Conservation (phyloP, 176 grass and related monocot species). For the Aegilops tauschii region DNA sequence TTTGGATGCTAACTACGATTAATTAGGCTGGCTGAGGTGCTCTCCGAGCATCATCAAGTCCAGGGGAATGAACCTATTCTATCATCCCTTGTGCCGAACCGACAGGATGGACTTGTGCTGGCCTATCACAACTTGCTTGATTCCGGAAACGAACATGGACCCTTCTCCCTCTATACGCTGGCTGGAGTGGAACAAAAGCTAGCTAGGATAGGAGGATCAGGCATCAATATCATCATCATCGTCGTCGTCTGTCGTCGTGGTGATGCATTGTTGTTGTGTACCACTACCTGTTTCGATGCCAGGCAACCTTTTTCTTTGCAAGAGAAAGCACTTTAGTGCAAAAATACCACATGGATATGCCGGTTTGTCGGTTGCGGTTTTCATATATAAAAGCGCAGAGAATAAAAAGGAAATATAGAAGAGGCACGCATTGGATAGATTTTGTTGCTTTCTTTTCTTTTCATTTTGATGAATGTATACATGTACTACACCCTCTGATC, state of each 20-base stretch:
- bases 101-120: background rate
- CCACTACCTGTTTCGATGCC: background rate
- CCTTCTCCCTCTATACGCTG: background rate
- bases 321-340: too few species aligned
- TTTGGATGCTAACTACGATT: background rate
- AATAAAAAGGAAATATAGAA: too few species aligned
- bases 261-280: background rate
- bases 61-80: background rate
- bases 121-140: slow-evolving; percentile 1
- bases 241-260: background rate
- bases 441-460: too few species aligned
- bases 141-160: background rate
- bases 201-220: background rate
- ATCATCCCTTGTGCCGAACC: background rate
- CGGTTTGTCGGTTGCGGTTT: too few species aligned
- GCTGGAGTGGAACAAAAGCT: background rate
- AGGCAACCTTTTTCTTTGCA: background rate
- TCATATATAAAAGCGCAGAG: too few species aligned
- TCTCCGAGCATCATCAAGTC: too few species aligned
- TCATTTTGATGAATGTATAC: too few species aligned
- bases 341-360: too few species aligned
- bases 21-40: background rate
- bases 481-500: too few species aligned
- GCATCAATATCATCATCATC: background rate
- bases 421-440: too few species aligned